Evolutionary conservation across 352 stramenopile species (phyloP).

Genomic region (Pelagophyceae sp.): DNA sequence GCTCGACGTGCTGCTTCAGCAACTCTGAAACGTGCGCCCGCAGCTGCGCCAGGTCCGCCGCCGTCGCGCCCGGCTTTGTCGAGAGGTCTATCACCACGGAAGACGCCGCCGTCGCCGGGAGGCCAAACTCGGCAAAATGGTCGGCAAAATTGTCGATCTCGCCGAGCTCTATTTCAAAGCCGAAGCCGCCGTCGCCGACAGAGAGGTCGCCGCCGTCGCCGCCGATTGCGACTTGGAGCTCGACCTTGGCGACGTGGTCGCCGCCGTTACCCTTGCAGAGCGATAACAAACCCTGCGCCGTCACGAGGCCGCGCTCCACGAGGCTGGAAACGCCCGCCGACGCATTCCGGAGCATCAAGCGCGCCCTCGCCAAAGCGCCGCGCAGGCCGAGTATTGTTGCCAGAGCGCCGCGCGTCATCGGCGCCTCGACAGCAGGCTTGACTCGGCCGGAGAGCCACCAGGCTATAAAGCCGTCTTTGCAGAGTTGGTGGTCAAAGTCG

Average conservation of each 20-base stretch:
- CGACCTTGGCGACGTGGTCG: not conserved
- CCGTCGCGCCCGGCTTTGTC: not conserved
- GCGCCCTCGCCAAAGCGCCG: not conserved
- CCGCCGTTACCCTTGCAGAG: not conserved
- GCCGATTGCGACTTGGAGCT: not conserved
- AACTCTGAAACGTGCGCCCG: not conserved
- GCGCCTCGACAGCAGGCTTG: not conserved
- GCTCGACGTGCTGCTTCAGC: not conserved
- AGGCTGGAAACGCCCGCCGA: not conserved
- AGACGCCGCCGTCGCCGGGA: not conserved
- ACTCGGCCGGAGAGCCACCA: constrained; percentile 6
- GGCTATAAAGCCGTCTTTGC: constrained; percentile 3
- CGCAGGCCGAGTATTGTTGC: not conserved
- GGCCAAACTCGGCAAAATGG: not conserved
- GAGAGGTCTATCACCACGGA: not conserved
- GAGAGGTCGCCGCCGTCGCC: not conserved
- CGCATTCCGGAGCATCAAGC: not conserved
- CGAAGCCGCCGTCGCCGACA: not conserved
- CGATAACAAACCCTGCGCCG: not conserved
- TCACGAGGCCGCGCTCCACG: not conserved
- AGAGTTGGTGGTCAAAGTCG: not conserved
- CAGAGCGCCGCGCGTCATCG: not conserved
- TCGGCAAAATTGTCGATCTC: not conserved
- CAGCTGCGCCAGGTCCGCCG: not conserved
- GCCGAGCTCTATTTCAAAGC: not conserved